Conservation (phyloP, 352 stramenopile species). For the Phytophthora lateralis region DNA sequence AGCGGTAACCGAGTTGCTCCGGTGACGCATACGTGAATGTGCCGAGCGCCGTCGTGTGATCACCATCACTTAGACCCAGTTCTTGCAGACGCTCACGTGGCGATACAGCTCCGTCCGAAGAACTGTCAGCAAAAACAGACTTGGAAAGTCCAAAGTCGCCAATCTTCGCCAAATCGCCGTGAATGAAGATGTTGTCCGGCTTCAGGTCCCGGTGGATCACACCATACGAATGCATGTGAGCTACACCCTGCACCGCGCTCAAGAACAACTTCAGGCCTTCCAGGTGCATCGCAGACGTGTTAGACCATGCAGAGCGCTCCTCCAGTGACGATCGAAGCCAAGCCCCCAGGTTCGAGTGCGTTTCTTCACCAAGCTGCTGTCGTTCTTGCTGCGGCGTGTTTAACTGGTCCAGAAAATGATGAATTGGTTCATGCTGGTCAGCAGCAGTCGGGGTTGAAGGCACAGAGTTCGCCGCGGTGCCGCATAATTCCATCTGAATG, state of each 20-base stretch:
- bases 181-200: conserved; percentile 79
- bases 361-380: conserved; percentile 37
- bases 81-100: conserved; percentile 28
- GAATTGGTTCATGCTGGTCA: conserved; percentile 44
- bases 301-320: conserved; percentile 43
- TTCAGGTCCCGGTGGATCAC: conserved; percentile 82
- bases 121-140: conserved; percentile 49
- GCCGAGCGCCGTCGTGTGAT: conserved; percentile 81
- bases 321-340: conserved; percentile 77
- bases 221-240: conserved; percentile 76
- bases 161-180: conserved; percentile 65
- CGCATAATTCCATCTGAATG: conserved; percentile 83
- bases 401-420: conserved; percentile 51
- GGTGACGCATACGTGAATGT: conserved; percentile 89
- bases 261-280: conserved; percentile 71
- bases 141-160: conserved; percentile 77
- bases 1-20: conserved; percentile 79
- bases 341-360: conserved; percentile 63
- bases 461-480: conserved; percentile 31
- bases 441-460: conserved; percentile 21
- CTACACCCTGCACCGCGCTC: conserved; percentile 66
- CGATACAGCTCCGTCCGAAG: conserved; percentile 15
- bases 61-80: conserved; percentile 38
- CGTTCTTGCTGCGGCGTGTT: conserved; percentile 33
- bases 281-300: conserved; percentile 50